phyloP scores from a whole-genome alignment of 2,329 filamentous ascomycete species.

The Curvularia hawaiiensis region DNA sequence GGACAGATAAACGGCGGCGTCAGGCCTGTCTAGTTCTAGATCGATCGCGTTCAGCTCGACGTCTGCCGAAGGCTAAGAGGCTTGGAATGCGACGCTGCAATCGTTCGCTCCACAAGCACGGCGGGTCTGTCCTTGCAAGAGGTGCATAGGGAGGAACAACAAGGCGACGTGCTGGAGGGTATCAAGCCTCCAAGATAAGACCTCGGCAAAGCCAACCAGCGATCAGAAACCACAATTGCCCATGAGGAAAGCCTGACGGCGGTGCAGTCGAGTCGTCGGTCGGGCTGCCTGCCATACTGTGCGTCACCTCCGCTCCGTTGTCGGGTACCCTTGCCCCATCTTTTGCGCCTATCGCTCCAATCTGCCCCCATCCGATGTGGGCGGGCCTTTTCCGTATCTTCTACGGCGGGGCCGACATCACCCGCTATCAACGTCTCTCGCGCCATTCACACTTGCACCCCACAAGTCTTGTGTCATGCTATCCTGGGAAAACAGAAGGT shows the following conservation, averaged over 20 bases:
- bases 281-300: background rate
- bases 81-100: constrained; percentile 11
- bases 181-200: constrained; percentile 10
- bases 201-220: background rate
- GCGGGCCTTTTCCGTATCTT: constrained; percentile 13
- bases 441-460: background rate
- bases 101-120: constrained; percentile 11
- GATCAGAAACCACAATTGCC: background rate
- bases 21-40: constrained; percentile 9
- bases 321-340: constrained; percentile 5
- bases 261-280: constrained; percentile 2
- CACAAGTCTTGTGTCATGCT: background rate
- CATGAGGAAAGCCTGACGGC: background rate
- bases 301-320: constrained; percentile 16
- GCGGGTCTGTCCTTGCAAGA: background rate
- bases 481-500: background rate
- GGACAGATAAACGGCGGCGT: constrained; percentile 1
- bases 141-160: background rate
- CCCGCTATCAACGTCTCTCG: background rate
- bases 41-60: constrained; percentile 1
- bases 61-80: constrained; percentile 1
- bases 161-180: background rate
- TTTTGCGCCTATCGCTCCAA: background rate
- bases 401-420: background rate
- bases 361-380: constrained; percentile 2